phyloP scores from a whole-genome alignment of 768 basidiomycete species.

The Tubosaeta brunneosetosa region DNA sequence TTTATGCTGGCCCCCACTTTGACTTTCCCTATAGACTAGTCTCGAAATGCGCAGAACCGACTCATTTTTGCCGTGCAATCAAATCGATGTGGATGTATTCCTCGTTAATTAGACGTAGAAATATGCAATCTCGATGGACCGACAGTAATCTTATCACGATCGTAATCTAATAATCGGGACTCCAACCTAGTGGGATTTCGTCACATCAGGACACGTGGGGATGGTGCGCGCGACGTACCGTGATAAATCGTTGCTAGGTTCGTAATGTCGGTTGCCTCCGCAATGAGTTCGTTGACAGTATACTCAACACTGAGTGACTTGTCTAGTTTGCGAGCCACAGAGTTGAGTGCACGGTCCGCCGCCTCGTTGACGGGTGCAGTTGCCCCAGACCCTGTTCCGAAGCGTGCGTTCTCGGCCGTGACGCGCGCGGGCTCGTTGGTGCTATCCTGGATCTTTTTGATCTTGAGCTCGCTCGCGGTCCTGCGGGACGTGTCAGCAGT shows the following conservation, averaged over 20 bases:
- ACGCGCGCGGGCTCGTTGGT: constrained; percentile 22
- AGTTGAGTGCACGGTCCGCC: constrained; percentile 82
- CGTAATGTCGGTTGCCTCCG: constrained; percentile 72
- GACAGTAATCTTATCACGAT: neutral
- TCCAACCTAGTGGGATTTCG: constrained; percentile 34
- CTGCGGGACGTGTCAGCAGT: constrained; percentile 32
- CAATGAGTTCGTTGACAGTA: constrained; percentile 88
- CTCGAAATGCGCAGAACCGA: constrained; percentile 14
- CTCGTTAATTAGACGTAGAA: constrained; percentile 6
- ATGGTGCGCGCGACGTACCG: constrained; percentile 43
- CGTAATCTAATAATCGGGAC: constrained; percentile 32
- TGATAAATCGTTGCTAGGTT: constrained; percentile 77
- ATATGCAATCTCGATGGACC: neutral
- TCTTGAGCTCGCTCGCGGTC: constrained; percentile 75
- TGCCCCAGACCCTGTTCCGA: constrained; percentile 50
- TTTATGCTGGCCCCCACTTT: constrained; percentile 15
- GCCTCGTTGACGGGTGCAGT: constrained; percentile 75
- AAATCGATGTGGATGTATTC: constrained; percentile 11
- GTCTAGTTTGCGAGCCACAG: constrained; percentile 79
- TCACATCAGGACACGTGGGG: neutral
- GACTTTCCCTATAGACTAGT: constrained; percentile 22
- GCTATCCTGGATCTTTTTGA: constrained; percentile 57
- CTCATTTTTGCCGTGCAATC: constrained; percentile 8
- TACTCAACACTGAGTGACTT: constrained; percentile 86
- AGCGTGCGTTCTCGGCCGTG: constrained; percentile 25